phyloP scores from a whole-genome alignment of 345 rosid species.

The Brassica juncea region DNA sequence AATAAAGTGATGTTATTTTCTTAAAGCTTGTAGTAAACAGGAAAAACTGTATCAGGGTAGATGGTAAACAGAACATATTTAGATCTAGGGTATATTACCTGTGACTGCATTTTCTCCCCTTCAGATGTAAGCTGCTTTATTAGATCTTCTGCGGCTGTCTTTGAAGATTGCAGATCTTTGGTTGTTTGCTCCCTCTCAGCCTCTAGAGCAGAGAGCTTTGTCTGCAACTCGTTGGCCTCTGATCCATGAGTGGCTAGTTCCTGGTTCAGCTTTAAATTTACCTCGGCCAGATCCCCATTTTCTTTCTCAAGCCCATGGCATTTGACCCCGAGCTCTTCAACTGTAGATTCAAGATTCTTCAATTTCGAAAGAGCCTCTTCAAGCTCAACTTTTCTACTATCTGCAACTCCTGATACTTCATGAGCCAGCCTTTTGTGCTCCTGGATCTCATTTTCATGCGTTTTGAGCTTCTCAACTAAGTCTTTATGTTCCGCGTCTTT shows the following conservation, averaged over 20 bases:
- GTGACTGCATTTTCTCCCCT: conserved; percentile 65
- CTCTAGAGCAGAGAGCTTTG: conserved; percentile 50
- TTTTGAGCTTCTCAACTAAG: conserved; percentile 60
- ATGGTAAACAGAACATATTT: not conserved
- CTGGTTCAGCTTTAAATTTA: conserved; percentile 72
- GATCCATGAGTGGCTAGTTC: conserved; percentile 69
- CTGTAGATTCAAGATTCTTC: conserved; percentile 58
- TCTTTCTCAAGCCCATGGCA: conserved; percentile 67
- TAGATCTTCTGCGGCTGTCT: conserved; percentile 64
- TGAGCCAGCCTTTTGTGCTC: conserved; percentile 53
- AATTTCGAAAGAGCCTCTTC: conserved; percentile 60
- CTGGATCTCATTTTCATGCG: conserved; percentile 60
- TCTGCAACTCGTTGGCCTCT: conserved; percentile 57
- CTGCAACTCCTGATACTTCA: conserved; percentile 62
- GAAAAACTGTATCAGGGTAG: conserved; percentile 1
- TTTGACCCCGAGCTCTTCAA: conserved; percentile 64
- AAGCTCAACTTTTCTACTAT: conserved; percentile 58
- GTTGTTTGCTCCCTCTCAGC: conserved; percentile 63
- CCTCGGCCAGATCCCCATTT: conserved; percentile 71
- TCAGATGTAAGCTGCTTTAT: conserved; percentile 63
- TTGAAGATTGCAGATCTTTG: conserved; percentile 64
- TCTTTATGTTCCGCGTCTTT: conserved; percentile 60
- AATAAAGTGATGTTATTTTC: conserved; percentile 16
- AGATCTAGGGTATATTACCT: conserved; percentile 54
- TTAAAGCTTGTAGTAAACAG: not conserved